Conservation (phyloP, 306 rosid species). For the Lathyrus tuberosus region DNA sequence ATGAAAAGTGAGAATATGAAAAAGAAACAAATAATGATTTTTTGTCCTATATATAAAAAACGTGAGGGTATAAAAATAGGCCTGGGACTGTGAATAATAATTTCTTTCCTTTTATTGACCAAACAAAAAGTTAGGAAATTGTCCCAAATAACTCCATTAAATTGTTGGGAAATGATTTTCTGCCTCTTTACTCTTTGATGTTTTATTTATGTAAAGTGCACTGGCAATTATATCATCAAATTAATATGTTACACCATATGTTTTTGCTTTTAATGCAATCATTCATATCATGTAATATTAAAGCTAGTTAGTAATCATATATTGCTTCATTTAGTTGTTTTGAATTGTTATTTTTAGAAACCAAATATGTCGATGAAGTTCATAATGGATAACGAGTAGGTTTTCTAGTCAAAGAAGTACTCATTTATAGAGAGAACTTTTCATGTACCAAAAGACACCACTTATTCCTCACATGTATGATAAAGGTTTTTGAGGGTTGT, state of each 20-base stretch:
- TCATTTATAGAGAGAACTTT: slow-evolving; percentile 27
- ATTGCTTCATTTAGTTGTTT: not conserved
- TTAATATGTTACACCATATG: not conserved
- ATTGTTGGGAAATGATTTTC: slow-evolving; percentile 5
- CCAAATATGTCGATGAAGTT: slow-evolving; percentile 5
- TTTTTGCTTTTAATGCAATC: not conserved
- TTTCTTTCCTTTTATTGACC: slow-evolving; percentile 2
- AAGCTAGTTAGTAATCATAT: not conserved
- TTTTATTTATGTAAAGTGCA: slow-evolving; percentile 32
- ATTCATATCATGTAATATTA: not conserved
- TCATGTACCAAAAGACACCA: slow-evolving; percentile 39
- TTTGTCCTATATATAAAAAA: not conserved
- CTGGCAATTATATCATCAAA: slow-evolving; percentile 23
- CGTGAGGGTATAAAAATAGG: not conserved
- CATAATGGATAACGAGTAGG: slow-evolving; percentile 37
- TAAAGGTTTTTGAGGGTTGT: slow-evolving; percentile 38
- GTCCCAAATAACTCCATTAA: slow-evolving; percentile 2
- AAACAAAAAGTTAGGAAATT: not conserved
- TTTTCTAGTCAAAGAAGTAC: slow-evolving; percentile 43
- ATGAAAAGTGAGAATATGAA: not conserved
- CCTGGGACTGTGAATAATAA: not conserved
- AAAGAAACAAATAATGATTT: not conserved
- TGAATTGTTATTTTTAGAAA: not conserved
- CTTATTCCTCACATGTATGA: slow-evolving; percentile 49
- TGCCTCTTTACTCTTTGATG: not conserved